These are phyloP conservation scores for Kwoniella sp. DNA, from an alignment of 768 basidiomycete genomes.

Conservation along the genomic window DNA sequence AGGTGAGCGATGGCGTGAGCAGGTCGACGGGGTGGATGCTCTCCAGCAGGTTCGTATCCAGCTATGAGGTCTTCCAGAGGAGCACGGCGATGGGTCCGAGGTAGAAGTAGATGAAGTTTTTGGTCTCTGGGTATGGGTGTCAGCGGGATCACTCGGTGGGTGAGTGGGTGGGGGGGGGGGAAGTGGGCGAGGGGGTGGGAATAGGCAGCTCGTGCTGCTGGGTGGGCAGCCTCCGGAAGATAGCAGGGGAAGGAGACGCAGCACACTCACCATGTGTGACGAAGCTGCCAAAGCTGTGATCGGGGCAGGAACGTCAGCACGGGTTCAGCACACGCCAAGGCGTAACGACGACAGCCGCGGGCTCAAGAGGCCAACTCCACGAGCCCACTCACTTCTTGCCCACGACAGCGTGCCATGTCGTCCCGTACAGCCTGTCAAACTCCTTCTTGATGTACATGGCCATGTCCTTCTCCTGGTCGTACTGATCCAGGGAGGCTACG, in stretches of 20 bases:
- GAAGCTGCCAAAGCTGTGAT: constrained; percentile 78
- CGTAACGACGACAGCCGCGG: background rate
- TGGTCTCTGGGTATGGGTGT: no score
- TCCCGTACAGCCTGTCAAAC: constrained; percentile 84
- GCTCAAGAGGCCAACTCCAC: background rate
- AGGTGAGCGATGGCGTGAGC: no score
- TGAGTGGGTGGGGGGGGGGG: constrained; percentile 3
- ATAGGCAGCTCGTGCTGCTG: no score
- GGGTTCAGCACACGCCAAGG: no score
- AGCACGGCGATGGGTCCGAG: constrained; percentile 86
- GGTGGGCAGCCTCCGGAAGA: no score
- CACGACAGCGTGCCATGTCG: constrained; percentile 98
- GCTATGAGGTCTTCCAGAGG: constrained; percentile 51
- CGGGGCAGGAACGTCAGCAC: no score
- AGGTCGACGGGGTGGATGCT: no score
- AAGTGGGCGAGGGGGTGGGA: background rate
- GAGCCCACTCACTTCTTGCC: constrained; percentile 78
- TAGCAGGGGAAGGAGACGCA: background rate
- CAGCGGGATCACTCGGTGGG: constrained; percentile 1
- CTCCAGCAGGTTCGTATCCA: no score
- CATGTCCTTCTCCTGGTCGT: constrained; percentile 95
- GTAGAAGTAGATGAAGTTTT: constrained; percentile 99
- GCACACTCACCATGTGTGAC: constrained; percentile 82
- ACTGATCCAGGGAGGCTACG: constrained; percentile 77
- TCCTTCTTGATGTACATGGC: constrained; percentile 98